Evolutionary conservation across 352 stramenopile species (phyloP), one percentile per base, ranked within the genome.

Genomic region (Blastocystis sp.): DNA sequence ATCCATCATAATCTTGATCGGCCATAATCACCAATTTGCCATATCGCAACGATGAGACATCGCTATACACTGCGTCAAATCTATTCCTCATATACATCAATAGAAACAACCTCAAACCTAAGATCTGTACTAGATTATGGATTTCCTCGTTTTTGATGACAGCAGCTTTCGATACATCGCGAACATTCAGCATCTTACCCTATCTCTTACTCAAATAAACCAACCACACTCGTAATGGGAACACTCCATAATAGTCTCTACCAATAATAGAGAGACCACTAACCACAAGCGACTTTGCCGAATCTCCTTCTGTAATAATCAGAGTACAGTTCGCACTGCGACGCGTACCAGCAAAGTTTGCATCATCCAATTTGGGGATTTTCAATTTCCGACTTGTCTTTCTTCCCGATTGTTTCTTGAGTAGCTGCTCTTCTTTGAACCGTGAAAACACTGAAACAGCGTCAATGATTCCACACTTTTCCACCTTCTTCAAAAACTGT

Each of bases 301-400:
- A 98, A 91, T 99, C 97, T 91, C 97, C 97, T 93, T 99, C 97
- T 1, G 97, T 99, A 20, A 99, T 91, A 88, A 99, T 98, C n/a
- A 99, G 90, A 2, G 97, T 98, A 90, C 97, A 99, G 39, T 97
- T 90, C 69, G 94, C 66, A 50, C 77, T 90, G 92, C 37, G 92
- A 93, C 66, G 95, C 94, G 23, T 95, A 45, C 96, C 97, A 41
- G 97, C 96, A 54, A 95, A 91, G 90, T 98, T 98, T 0, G 97
- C 97, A 91, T 99, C 97, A 82, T 99, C 96, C 2, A 99, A 92
- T 91, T 99, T 99, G 0, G 95, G 93, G 55, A 99, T 95, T 91
- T 94, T 94, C 0, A 92, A 94, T 0, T 97, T 90, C 90, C 94
- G 93, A 89, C 93, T 90, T 79, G 94, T 94, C 91, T 98, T 94